Conservation (phyloP, 1,284 basidiomycete genomes). For the Calocybe gambosa region DNA sequence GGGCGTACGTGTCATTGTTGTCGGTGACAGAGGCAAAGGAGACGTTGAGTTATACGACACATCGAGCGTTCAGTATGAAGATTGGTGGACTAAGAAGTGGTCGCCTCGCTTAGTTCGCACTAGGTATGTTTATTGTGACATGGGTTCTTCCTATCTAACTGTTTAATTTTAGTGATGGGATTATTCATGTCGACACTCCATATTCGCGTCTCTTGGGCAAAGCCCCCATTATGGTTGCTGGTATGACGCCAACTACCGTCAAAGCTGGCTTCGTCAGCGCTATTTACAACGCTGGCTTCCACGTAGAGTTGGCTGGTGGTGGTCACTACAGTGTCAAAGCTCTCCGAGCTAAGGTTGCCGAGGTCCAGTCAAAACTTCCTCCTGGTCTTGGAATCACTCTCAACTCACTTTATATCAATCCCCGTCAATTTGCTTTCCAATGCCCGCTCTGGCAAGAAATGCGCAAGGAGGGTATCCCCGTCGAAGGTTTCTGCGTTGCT, state of each 20-base stretch:
- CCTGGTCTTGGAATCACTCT: slow-evolving; percentile 89
- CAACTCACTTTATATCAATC: slow-evolving; percentile 98
- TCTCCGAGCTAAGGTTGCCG: slow-evolving; percentile 83
- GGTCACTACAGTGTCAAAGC: slow-evolving; percentile 92
- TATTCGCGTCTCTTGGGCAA: slow-evolving; percentile 95
- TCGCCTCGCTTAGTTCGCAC: slow-evolving; percentile 85
- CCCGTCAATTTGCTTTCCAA: slow-evolving; percentile 95
- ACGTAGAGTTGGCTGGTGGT: slow-evolving; percentile 95
- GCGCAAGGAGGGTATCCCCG: slow-evolving; percentile 89
- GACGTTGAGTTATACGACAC: slow-evolving; percentile 81
- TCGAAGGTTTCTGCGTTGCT: slow-evolving; percentile 98
- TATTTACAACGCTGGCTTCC: slow-evolving; percentile 89
- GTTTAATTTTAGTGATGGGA: slow-evolving; percentile 75
- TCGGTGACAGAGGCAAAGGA: slow-evolving; percentile 82
- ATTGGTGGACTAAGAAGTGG: slow-evolving; percentile 89
- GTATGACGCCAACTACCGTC: slow-evolving; percentile 96
- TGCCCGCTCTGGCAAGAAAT: slow-evolving; percentile 97
- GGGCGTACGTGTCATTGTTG: slow-evolving; percentile 84
- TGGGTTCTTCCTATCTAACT: slow-evolving; percentile 10
- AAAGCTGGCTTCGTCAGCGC: slow-evolving; percentile 90
- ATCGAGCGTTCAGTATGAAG: slow-evolving; percentile 66
- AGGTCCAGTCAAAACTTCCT: slow-evolving; percentile 81
- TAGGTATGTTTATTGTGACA: slow-evolving; percentile 44
- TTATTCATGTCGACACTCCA: slow-evolving; percentile 88
- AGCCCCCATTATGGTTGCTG: slow-evolving; percentile 97